phyloP scores from a whole-genome alignment of 306 rosid genomes.

The Abrus pulchellus region DNA sequence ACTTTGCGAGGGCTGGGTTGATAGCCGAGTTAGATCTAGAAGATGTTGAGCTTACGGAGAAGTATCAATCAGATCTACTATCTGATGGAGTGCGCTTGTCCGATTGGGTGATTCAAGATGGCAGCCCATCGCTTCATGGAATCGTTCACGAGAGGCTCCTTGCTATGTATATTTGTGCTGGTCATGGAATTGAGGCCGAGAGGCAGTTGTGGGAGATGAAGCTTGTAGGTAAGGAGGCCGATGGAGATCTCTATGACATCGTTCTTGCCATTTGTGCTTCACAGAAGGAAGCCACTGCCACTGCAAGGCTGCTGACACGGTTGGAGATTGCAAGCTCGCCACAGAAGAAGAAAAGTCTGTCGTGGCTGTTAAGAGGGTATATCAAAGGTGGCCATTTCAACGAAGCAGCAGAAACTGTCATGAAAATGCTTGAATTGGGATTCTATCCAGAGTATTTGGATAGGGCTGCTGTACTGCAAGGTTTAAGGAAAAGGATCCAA shows the following conservation, averaged over 20 bases:
- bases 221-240: conserved; percentile 92
- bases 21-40: conserved; percentile 69
- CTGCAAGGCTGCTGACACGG: conserved; percentile 73
- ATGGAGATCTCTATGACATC: conserved; percentile 82
- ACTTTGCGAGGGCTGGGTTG: conserved; percentile 62
- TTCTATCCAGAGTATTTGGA: conserved; percentile 82
- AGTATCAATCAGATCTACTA: conserved; percentile 82
- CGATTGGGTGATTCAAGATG: conserved; percentile 82
- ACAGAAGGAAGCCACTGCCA: conserved; percentile 74
- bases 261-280: conserved; percentile 96
- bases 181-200: conserved; percentile 93
- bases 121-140: conserved; percentile 65
- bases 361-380: conserved; percentile 94
- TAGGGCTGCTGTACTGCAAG: conserved; percentile 85
- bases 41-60: conserved; percentile 67
- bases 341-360: conserved; percentile 80
- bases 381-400: conserved; percentile 89
- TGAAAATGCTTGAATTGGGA: conserved; percentile 86
- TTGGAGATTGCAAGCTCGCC: conserved; percentile 68
- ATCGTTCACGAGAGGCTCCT: conserved; percentile 94
- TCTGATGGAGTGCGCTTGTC: conserved; percentile 76
- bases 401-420: conserved; percentile 85
- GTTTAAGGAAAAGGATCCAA: conserved; percentile 74
- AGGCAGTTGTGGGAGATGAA: conserved; percentile 96
- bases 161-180: conserved; percentile 95